Evolutionary conservation across 139 green algal genomes (phyloP), one percentile per base, ranked within the genome.

Genomic region (Asterochloris sp.): DNA sequence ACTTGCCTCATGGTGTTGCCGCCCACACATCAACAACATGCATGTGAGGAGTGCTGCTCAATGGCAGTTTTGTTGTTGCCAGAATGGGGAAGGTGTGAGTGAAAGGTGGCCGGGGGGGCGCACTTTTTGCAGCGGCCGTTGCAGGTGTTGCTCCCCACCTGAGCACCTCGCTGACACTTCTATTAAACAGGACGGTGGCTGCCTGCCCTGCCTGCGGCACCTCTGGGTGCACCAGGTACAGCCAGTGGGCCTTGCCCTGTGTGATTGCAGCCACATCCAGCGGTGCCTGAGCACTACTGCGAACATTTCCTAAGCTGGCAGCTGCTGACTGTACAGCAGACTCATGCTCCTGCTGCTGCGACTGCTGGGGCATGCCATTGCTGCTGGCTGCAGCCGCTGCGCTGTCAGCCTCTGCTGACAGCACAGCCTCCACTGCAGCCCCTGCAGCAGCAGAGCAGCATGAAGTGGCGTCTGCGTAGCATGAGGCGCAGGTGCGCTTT

Each of bases 161-260:
- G 13, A 96, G 89, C 38, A 86, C 61, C 62, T 93, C 88, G 78
- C 84, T 92, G 81, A 92, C 88, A 21, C 76, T 82, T 28, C 89
- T 82, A 81, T 96, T 96, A 87, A 94, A 94, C 62, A 93, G 93
- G 1, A 94, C 24, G 12, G 86, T 61, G n/a, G 77, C 79, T 27
- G 87, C 75, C 71, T 85, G 88, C 6, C 94, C 94, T 23, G 93
- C 93, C 61, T 94, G 85, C 0, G 91, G 93, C 74, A 71, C 81
- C 71, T 93, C 90, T 16, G 94, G 94, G 64, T 92, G 88, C 6
- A 88, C 94, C 68, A 93, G 89, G 62, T 92, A 91, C 71, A 97
- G 87, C 92, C 92, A 95, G 79, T 90, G 78, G 17, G 54, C 38
- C 77, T 87, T 81, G 13, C 74, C 80, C 10, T 47, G 47, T 0